Evolutionary conservation across 768 basidiomycete genomes (phyloP), one percentile per base, ranked within the genome.

Genomic region (Amanita jacksonii): DNA sequence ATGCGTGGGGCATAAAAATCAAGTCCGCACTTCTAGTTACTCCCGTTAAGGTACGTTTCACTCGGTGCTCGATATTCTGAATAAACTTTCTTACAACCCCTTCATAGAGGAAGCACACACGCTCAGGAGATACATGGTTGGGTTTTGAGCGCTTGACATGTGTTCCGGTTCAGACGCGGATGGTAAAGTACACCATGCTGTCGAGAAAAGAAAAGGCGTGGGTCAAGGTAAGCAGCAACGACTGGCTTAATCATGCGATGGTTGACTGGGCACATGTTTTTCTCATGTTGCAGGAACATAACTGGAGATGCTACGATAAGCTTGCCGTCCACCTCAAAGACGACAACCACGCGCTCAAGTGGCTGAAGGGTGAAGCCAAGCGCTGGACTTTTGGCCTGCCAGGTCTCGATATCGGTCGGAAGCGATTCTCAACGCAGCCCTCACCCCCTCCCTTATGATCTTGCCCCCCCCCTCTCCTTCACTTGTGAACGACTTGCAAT

Each of bases 91-190:
- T 8, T 3, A 7, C 34, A 18, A 27, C 36, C n/a, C n/a, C n/a
- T n/a, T n/a, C 25, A 36, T 52, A 87, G 81, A 89, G 85, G 25
- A 79, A 70, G 62, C 73, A 74, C 50, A 69, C 77, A 50, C 83
- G 79, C 58, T 82, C 78, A 49, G 83, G 81, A 20, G 70, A 79
- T 53, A 65, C 76, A 20, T 97, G 90, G 90, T 74, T 90, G 25
- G 85, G 83, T 6, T 97, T 94, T 59, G 88, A 93, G 61, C 81
- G 92, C 3, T 68, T 97, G 52, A 94, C 93, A 2, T 82, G 86
- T 64, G 92, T 97, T 8, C 94, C 94, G 3, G 96, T 97, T 54
- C 85, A 92, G 61, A 85, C 86, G 1, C 72, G 76, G 52, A 85
- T 98, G 79, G 81, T 97, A 40, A 85, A 89, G 56, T 84, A 80